These are phyloP conservation scores for Spathaspora gorwiae DNA, from an alignment of 805 yeast species.

Conservation along the genomic window DNA sequence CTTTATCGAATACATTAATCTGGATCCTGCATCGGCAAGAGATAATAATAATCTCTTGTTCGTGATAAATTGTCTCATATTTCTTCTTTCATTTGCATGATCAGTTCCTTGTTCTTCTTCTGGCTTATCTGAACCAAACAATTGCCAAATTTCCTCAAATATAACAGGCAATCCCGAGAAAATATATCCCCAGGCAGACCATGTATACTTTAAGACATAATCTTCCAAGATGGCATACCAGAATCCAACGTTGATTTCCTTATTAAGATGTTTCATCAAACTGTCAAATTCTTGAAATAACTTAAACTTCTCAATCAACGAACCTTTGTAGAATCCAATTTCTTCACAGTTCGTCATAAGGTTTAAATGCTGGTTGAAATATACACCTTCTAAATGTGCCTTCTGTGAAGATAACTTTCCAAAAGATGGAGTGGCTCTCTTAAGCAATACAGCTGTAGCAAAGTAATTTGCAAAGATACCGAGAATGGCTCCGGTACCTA, in stretches of 20 bases:
- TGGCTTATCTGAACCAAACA: not conserved
- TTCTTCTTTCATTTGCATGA: slow-evolving; percentile 42
- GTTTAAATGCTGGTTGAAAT: slow-evolving; percentile 80
- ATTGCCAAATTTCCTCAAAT: slow-evolving; percentile 45
- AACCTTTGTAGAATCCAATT: slow-evolving; percentile 90
- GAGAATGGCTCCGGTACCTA: slow-evolving; percentile 80
- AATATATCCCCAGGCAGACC: slow-evolving; percentile 94
- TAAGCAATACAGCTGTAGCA: slow-evolving; percentile 70
- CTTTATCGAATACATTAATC: slow-evolving; percentile 91
- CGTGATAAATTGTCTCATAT: slow-evolving; percentile 84
- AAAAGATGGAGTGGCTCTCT: slow-evolving; percentile 76
- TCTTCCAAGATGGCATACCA: slow-evolving; percentile 75
- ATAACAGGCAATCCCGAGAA: slow-evolving; percentile 89
- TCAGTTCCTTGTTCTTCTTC: not conserved
- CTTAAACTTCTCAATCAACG: slow-evolving; percentile 67
- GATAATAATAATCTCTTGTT: slow-evolving; percentile 88
- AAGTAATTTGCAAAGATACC: slow-evolving; percentile 82
- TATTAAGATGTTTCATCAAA: slow-evolving; percentile 49
- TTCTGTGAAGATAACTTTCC: slow-evolving; percentile 69
- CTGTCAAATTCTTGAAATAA: slow-evolving; percentile 54
- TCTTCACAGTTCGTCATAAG: slow-evolving; percentile 88
- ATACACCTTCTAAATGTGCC: slow-evolving; percentile 82
- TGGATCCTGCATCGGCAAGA: slow-evolving; percentile 90
- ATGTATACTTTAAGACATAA: slow-evolving; percentile 80
- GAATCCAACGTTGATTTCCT: slow-evolving; percentile 56